phyloP scores from a whole-genome alignment of 257 asterid genomes.

The Nicotiana undulata region DNA sequence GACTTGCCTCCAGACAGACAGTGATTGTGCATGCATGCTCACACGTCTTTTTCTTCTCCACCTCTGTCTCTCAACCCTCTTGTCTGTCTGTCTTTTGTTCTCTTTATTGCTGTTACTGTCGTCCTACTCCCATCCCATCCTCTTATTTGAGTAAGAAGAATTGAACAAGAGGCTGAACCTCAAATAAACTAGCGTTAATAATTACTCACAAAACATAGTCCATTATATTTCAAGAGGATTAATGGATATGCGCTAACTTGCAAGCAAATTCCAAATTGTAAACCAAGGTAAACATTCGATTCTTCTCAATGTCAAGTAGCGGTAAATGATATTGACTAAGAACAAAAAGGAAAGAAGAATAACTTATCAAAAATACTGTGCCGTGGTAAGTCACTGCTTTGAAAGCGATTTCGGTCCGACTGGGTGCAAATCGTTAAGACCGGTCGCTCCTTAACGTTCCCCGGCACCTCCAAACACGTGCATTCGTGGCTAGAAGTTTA shows the following conservation, averaged over 20 bases:
- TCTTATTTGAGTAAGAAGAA: not conserved
- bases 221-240: not conserved
- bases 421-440: no score
- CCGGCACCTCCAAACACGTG: no score
- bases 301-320: no score
- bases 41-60: conserved; percentile 39
- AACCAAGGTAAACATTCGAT: not conserved
- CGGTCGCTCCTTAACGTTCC: no score
- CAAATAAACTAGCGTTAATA: not conserved
- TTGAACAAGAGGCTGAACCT: not conserved
- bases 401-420: no score
- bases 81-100: not conserved
- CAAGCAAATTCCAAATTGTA: not conserved
- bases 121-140: not conserved
- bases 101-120: not conserved
- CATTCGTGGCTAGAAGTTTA: no score
- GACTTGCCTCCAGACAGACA: conserved; percentile 9
- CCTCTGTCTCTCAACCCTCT: not conserved
- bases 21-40: conserved; percentile 35
- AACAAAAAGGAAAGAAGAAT: no score
- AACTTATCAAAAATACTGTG: no score
- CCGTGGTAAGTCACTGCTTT: no score
- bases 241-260: not conserved
- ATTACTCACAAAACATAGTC: not conserved
- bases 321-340: no score